Conservation (phyloP, 257 asterid genomes). For the Verbascum thapsus region DNA sequence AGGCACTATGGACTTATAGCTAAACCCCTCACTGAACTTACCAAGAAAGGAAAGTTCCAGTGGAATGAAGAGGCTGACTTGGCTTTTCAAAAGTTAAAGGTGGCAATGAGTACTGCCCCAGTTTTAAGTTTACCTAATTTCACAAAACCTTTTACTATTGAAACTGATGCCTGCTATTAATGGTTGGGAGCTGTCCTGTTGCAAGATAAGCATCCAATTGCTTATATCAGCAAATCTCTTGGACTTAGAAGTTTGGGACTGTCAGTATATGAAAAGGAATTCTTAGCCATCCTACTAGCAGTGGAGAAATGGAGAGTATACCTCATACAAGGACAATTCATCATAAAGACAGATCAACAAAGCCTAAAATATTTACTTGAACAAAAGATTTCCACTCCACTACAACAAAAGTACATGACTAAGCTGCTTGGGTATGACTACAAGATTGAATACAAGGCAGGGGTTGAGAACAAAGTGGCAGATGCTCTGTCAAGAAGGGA, state of each 20-base stretch:
- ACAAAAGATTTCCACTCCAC: background rate
- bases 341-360: background rate
- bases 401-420: background rate
- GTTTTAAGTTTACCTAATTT: no score
- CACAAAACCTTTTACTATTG: no score
- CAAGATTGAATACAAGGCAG: background rate
- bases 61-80: background rate
- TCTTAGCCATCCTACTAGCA: background rate
- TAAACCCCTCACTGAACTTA: no score
- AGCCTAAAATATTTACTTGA: background rate
- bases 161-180: no score
- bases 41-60: background rate
- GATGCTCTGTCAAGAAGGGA: background rate
- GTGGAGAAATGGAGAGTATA: background rate
- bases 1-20: no score
- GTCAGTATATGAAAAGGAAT: background rate
- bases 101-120: background rate
- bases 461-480: background rate
- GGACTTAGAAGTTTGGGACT: background rate
- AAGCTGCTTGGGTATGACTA: background rate
- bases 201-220: no score
- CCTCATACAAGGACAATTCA: background rate
- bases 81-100: background rate
- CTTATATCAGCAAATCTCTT: background rate
- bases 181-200: no score